phyloP scores from a whole-genome alignment of 495 filamentous ascomycete genomes.

The Penicilliopsis zonata region DNA sequence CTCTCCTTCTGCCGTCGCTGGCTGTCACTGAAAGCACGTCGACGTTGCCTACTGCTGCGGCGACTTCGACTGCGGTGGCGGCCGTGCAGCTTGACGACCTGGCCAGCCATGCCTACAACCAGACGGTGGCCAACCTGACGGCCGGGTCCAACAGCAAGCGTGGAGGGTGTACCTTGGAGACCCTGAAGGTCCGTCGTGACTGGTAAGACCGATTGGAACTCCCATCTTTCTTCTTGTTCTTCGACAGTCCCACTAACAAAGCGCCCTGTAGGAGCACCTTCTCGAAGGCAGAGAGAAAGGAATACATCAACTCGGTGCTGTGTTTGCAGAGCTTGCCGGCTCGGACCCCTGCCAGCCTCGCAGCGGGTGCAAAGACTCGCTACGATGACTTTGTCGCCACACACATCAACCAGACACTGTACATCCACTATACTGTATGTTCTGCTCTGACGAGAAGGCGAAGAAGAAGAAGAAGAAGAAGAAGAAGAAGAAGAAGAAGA shows the following conservation, averaged over 20 bases:
- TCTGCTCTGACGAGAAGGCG: background rate
- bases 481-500: too few relatives aligned
- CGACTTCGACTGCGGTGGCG: conserved; percentile 9
- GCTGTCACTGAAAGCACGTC: conserved; percentile 3
- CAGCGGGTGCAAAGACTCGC: conserved; percentile 39
- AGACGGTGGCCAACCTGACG: conserved; percentile 5
- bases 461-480: background rate
- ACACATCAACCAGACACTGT: conserved; percentile 51
- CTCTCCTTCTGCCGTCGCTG: conserved; percentile 4
- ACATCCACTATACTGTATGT: conserved; percentile 47
- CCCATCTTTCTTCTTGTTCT: background rate
- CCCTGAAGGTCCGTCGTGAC: conserved; percentile 34
- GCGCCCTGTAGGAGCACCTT: conserved; percentile 8
- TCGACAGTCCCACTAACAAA: background rate
- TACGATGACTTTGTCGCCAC: conserved; percentile 62
- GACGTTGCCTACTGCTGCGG: conserved; percentile 6
- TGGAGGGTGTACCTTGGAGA: conserved; percentile 35
- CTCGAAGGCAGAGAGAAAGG: conserved; percentile 30
- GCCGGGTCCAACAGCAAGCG: conserved; percentile 16
- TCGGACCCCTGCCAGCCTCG: conserved; percentile 24
- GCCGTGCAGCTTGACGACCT: conserved; percentile 9
- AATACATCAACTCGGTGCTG: conserved; percentile 50
- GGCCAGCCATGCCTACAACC: conserved; percentile 8
- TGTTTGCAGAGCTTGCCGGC: conserved; percentile 46
- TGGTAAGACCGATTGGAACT: too few relatives aligned